Base-by-base conservation (phyloP, 257 asterid species). In the Buddleja alternifolia region DNA sequence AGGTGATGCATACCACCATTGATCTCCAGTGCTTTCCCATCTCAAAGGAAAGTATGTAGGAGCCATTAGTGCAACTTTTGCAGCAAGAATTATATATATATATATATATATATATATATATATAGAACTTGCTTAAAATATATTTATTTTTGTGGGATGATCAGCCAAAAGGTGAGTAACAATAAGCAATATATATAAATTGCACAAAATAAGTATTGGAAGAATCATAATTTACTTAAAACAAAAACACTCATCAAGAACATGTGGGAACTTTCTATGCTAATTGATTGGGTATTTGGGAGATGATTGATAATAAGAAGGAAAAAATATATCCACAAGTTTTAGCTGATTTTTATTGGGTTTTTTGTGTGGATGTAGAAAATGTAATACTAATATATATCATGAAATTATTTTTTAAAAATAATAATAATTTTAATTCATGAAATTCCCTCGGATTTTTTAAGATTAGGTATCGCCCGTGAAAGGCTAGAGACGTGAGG, bases 1-100 rank as follows among this genome's bases (percentile, higher is more conserved):
- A 0, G 99, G 99, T 7, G 97, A 88, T 54, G 96, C 99, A 63
- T 85, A 93, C 99, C 99, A 93, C 97, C 97, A 93, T 56, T 88
- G 96, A 23, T 88, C 96, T 4, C 96, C 95, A 0, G 90, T 84
- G 67, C 94, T 85, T 64, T 93, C 97, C 95, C 97, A 93, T 70
- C 97, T 75, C 75, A 93, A 39, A 15, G 98, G 96, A 53, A 90
- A 79, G 80, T 79, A 61, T 48, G 61, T 46, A 2, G 89, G 82
- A 63, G 85, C 78, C 92, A 83, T 84, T 25, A 32, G 0, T 7
- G 7, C 41, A 25, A 44, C 2, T 29, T 29, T 16, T 17, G 8
- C 60, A 75, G 41, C 12, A 24, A 23, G 15, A 11, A 17, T 23
- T 5, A 23, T 0, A n/a, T n/a, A n/a, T n/a, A n/a, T n/a, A n/a